Conservation (phyloP, 129 eudicot species). For the Gnaphalium uliginosum region DNA sequence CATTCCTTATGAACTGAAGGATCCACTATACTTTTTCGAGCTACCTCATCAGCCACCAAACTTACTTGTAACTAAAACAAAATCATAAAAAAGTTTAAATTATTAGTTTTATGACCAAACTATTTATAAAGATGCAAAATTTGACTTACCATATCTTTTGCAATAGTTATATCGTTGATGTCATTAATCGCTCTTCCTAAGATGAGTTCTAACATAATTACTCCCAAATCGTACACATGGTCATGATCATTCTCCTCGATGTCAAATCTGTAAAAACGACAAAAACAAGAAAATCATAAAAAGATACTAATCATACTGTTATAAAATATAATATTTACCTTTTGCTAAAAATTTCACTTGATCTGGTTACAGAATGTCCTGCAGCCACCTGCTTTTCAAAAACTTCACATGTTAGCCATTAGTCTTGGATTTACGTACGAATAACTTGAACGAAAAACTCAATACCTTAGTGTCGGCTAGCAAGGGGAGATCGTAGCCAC, state of each 20-base stretch:
- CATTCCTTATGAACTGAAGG: conserved; percentile 51
- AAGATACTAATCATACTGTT: not conserved
- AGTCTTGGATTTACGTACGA: not conserved
- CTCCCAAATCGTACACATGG: conserved; percentile 67
- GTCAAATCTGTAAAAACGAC: conserved; percentile 40
- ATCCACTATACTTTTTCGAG: conserved; percentile 56
- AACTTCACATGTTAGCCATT: not conserved
- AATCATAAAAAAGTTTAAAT: not conserved
- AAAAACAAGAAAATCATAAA: not conserved
- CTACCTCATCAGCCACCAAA: conserved; percentile 46
- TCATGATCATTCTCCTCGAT: conserved; percentile 49
- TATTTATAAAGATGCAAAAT: not conserved
- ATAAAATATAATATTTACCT: conserved; percentile 28
- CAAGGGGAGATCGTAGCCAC: conserved; percentile 57
- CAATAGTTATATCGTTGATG: conserved; percentile 35
- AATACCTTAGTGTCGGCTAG: conserved; percentile 32
- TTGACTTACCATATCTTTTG: conserved; percentile 53
- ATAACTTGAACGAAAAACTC: not conserved
- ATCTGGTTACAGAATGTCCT: conserved; percentile 36
- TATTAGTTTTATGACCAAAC: not conserved
- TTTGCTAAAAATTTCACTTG: conserved; percentile 30
- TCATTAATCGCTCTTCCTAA: conserved; percentile 51
- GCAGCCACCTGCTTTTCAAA: conserved; percentile 29
- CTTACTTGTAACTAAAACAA: conserved; percentile 49
- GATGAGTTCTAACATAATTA: conserved; percentile 60